Conservation (phyloP, 805 yeast genomes). For the Torulaspora gathmanii region DNA sequence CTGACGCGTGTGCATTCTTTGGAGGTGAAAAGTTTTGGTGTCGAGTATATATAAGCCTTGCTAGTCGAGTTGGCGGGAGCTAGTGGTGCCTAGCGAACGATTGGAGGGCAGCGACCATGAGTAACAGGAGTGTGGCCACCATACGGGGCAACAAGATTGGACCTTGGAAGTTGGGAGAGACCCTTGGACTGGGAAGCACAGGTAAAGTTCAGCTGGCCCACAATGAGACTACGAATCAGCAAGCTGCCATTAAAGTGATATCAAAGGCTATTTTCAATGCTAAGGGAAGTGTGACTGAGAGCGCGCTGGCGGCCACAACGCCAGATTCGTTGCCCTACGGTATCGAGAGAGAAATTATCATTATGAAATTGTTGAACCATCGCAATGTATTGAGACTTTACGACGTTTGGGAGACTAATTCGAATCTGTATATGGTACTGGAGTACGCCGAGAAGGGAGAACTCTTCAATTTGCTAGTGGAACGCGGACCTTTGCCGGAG, state of each 20-base stretch:
- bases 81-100: neutral
- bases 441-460: conserved; percentile 99
- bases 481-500: conserved; percentile 83
- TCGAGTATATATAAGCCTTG: conserved; percentile 2
- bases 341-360: conserved; percentile 80
- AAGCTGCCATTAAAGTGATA: conserved; percentile 95
- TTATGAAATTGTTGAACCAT: conserved; percentile 76
- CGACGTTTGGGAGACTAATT: conserved; percentile 85
- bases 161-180: conserved; percentile 94
- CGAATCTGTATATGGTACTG: conserved; percentile 75
- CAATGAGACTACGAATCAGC: conserved; percentile 74
- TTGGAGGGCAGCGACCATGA: conserved; percentile 6
- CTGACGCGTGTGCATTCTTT: conserved; percentile 8
- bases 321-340: conserved; percentile 69
- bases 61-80: neutral
- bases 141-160: conserved; percentile 54
- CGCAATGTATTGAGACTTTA: conserved; percentile 73
- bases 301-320: conserved; percentile 39
- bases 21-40: conserved; percentile 5
- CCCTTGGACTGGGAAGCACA: conserved; percentile 94
- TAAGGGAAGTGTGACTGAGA: conserved; percentile 30
- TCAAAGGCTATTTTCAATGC: conserved; percentile 65
- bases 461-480: conserved; percentile 84
- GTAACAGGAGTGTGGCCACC: conserved; percentile 19
- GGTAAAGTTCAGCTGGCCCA: conserved; percentile 93